phyloP scores from a whole-genome alignment of 2,329 filamentous ascomycete genomes.

The Aspergillus luchuensis region DNA sequence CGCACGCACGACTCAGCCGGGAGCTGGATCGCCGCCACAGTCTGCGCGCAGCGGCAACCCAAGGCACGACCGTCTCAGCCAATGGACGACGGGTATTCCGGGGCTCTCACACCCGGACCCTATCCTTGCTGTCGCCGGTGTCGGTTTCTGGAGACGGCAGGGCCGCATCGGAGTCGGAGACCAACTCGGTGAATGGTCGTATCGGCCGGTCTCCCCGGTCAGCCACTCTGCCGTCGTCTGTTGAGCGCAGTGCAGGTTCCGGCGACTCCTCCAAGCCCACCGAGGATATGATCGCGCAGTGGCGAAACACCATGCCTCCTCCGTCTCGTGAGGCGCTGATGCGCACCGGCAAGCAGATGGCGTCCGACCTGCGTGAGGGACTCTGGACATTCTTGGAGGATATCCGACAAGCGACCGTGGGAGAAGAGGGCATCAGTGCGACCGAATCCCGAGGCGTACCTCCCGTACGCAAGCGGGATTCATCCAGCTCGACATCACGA shows the following conservation, averaged over 20 bases:
- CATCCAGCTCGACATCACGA: slow-evolving; percentile 31
- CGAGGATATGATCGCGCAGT: slow-evolving; percentile 42
- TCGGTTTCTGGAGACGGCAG: slow-evolving; percentile 25
- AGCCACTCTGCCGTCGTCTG: slow-evolving; percentile 45
- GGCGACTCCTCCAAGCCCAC: slow-evolving; percentile 28
- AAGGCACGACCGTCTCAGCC: slow-evolving; percentile 36
- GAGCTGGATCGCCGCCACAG: slow-evolving; percentile 76
- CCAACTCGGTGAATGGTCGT: slow-evolving; percentile 26
- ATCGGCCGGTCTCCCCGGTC: slow-evolving; percentile 42
- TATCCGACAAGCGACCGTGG: slow-evolving; percentile 90
- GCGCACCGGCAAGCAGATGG: slow-evolving; percentile 71
- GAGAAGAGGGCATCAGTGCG: slow-evolving; percentile 79
- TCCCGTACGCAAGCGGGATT: slow-evolving; percentile 34
- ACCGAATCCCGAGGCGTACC: slow-evolving; percentile 43
- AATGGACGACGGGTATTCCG: slow-evolving; percentile 67
- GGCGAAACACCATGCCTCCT: slow-evolving; percentile 46
- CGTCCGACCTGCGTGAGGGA: slow-evolving; percentile 84
- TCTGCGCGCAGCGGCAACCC: slow-evolving; percentile 54
- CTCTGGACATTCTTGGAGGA: slow-evolving; percentile 96
- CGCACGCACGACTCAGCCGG: slow-evolving; percentile 42
- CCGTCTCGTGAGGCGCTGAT: slow-evolving; percentile 56
- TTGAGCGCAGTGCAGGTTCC: slow-evolving; percentile 35
- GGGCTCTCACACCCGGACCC: slow-evolving; percentile 63
- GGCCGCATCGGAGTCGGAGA: slow-evolving; percentile 19
- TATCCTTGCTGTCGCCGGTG: slow-evolving; percentile 78